Conservation (phyloP, 73 alveolate genomes). For the Paramecium bursaria region DNA sequence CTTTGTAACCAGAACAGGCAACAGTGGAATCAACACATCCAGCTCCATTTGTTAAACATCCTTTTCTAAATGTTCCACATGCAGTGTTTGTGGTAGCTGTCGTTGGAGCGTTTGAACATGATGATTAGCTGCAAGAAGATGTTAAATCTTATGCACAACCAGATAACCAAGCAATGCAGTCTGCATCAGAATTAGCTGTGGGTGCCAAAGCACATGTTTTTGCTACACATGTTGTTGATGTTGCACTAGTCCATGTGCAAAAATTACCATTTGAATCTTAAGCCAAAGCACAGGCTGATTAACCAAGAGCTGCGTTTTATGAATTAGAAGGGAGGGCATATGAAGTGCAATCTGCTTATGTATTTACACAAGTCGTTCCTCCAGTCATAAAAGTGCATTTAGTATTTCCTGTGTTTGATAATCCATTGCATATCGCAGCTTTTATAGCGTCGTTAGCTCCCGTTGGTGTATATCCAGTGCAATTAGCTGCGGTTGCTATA, state of each 20-base stretch:
- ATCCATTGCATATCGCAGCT: neutral
- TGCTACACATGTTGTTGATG: neutral
- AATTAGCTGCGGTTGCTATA: neutral
- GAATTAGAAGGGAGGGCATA: neutral
- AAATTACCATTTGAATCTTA: neutral
- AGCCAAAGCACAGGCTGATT: neutral
- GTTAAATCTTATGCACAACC: no score
- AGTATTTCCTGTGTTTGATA: neutral
- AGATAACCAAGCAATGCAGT: no score
- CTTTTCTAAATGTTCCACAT: neutral
- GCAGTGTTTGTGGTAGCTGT: neutral
- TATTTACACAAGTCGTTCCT: neutral
- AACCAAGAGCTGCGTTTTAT: no score
- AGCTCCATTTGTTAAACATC: conserved; percentile 21
- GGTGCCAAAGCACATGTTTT: neutral
- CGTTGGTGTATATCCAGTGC: neutral
- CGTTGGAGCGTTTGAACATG: neutral
- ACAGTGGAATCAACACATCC: conserved; percentile 4
- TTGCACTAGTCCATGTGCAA: neutral
- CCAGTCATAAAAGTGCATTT: conserved; percentile 3
- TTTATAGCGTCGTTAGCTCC: neutral
- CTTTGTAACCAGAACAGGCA: conserved; percentile 31
- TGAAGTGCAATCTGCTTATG: neutral
- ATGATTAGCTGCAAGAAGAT: neutral
- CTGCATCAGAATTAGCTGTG: no score